Evolutionary conservation across 1,284 basidiomycete genomes (phyloP).

Genomic region (Rhizoctonia solani): DNA sequence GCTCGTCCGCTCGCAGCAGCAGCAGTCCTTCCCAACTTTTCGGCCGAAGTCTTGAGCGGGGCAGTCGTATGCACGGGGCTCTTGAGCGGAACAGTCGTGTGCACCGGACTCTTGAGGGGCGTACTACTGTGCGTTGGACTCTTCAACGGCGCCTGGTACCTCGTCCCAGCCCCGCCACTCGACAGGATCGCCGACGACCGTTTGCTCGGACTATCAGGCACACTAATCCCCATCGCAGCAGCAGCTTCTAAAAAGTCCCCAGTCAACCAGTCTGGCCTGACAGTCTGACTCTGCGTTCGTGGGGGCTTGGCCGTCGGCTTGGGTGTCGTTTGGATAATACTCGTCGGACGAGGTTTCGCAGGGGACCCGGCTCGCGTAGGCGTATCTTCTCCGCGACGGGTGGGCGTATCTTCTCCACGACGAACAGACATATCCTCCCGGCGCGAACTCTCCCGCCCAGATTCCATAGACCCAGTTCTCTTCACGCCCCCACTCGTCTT

Average conservation of each 20-base stretch:
- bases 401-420: too few species aligned
- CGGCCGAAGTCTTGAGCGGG: too few species aligned
- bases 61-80: too few species aligned
- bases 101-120: too few species aligned
- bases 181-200: constrained; percentile 12
- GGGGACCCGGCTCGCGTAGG: neutral
- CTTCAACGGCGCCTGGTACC: constrained; percentile 31
- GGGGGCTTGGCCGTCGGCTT: neutral
- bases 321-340: neutral
- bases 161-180: neutral
- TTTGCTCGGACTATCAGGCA: constrained; percentile 26
- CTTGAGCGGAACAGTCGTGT: too few species aligned
- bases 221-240: constrained; percentile 27
- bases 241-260: constrained; percentile 30
- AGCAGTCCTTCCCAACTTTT: constrained; percentile 17
- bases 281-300: constrained; percentile 27
- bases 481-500: neutral
- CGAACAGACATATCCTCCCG: neutral
- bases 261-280: constrained; percentile 23
- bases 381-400: neutral
- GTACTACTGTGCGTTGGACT: constrained; percentile 18
- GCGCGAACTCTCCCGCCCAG: too few species aligned
- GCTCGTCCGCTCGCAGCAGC: neutral
- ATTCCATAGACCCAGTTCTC: constrained; percentile 2
- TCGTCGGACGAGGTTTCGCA: constrained; percentile 18